A percentile compares a stretch with the other conserved stretches of the same genome.
Conservation (phyloP, 345 rosid genomes). For the Dovyalis caffra region DNA sequence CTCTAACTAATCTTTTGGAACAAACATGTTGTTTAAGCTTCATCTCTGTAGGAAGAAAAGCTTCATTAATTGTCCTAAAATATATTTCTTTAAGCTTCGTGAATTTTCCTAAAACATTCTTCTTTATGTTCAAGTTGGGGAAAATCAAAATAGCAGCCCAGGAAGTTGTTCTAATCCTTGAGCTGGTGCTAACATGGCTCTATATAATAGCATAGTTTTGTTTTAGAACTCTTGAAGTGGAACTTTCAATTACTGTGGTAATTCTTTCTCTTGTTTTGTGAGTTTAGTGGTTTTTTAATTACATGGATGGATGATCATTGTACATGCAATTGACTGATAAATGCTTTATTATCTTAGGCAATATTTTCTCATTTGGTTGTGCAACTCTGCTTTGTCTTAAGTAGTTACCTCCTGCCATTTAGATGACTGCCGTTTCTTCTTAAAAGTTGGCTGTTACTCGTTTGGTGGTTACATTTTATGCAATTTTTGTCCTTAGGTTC, state of each 20-base stretch:
- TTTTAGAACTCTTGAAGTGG: not conserved
- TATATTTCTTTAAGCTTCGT: not conserved
- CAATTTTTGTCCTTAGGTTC: conserved; percentile 53
- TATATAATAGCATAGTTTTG: not conserved
- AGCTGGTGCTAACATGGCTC: not conserved
- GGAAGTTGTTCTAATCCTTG: not conserved
- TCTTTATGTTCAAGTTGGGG: not conserved
- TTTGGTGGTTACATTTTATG: not conserved
- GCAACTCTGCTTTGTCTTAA: not conserved
- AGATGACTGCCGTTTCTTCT: not conserved
- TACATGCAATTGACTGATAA: not conserved
- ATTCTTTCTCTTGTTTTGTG: not conserved
- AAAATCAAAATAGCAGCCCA: not conserved
- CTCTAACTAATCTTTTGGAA: not conserved
- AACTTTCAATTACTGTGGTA: not conserved
- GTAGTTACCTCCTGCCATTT: not conserved
- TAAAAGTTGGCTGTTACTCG: not conserved
- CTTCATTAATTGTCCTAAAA: not conserved
- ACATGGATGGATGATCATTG: not conserved
- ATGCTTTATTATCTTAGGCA: conserved; percentile 1
- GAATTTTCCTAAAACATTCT: not conserved
- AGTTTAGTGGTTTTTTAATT: not conserved
- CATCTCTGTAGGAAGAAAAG: not conserved
- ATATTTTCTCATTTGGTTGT: conserved; percentile 4
- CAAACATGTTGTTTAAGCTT: not conserved